These are phyloP conservation scores for Crithidia thermophila DNA, from an alignment of 208 protist species.

Conservation along the genomic window DNA sequence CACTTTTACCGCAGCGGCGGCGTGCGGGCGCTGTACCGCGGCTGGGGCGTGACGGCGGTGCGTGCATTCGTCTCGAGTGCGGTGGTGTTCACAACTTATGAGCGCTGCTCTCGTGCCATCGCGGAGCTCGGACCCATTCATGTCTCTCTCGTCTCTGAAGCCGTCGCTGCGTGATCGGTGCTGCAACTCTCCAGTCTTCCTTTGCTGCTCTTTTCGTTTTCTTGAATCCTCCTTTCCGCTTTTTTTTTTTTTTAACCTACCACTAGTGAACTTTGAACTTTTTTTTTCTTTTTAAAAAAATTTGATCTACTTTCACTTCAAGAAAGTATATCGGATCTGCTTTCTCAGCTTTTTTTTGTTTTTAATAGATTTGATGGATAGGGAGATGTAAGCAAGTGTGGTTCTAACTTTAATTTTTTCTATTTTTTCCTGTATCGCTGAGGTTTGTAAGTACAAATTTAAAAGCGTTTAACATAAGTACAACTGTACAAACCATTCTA, in stretches of 20 bases:
- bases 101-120: constrained; percentile 18
- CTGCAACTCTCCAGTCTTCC: not conserved
- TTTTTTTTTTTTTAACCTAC: not conserved
- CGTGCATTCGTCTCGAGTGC: constrained; percentile 66
- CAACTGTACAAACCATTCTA: too few relatives aligned
- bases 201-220: not conserved
- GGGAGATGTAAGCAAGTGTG: too few relatives aligned
- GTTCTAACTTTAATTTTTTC: too few relatives aligned
- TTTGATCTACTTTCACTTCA: too few relatives aligned
- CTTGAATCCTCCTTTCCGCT: not conserved
- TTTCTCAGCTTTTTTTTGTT: too few relatives aligned
- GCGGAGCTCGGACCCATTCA: not conserved
- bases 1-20: constrained; percentile 50
- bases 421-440: too few relatives aligned
- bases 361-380: too few relatives aligned
- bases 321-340: too few relatives aligned
- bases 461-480: too few relatives aligned
- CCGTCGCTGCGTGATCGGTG: not conserved
- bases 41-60: constrained; percentile 59
- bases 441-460: too few relatives aligned
- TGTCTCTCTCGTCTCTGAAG: not conserved
- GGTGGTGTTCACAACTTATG: constrained; percentile 57
- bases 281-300: constrained; percentile 1
- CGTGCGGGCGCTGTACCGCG: constrained; percentile 60
- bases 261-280: not conserved